These are phyloP conservation scores for Torulaspora globosa DNA, from an alignment of 1,139 yeast species.

Conservation along the genomic window DNA sequence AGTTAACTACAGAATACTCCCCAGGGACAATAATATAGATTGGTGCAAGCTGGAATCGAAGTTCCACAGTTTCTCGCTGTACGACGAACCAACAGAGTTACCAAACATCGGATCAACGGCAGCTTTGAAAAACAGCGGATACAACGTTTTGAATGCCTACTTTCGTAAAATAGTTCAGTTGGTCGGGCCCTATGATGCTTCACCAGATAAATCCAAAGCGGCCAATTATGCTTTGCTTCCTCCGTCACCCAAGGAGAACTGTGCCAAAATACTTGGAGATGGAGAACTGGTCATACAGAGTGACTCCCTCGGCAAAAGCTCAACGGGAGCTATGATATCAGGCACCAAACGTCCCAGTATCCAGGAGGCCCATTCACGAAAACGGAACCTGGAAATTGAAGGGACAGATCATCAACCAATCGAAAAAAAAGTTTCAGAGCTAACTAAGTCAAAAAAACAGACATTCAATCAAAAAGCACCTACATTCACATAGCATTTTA, in stretches of 20 bases:
- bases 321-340: neutral
- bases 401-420: neutral
- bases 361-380: constrained; percentile 1
- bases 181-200: constrained; percentile 45
- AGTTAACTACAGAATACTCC: constrained; percentile 73
- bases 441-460: constrained; percentile 3
- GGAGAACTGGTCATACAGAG: neutral
- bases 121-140: constrained; percentile 29
- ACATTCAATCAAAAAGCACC: constrained; percentile 3
- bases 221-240: constrained; percentile 22
- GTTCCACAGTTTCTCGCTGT: constrained; percentile 27
- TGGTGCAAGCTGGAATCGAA: constrained; percentile 34
- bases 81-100: constrained; percentile 10
- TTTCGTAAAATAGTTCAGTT: constrained; percentile 58
- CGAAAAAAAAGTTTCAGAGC: neutral
- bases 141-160: constrained; percentile 51
- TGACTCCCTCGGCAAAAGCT: neutral
- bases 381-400: constrained; percentile 5
- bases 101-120: constrained; percentile 7
- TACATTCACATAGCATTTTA: constrained; percentile 1
- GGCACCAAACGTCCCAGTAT: neutral
- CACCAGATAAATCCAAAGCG: constrained; percentile 30
- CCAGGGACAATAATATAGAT: constrained; percentile 44
- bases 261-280: neutral
- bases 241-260: neutral